phyloP scores from a whole-genome alignment of 2,329 filamentous ascomycete genomes.

The Raffaelea albimanens region DNA sequence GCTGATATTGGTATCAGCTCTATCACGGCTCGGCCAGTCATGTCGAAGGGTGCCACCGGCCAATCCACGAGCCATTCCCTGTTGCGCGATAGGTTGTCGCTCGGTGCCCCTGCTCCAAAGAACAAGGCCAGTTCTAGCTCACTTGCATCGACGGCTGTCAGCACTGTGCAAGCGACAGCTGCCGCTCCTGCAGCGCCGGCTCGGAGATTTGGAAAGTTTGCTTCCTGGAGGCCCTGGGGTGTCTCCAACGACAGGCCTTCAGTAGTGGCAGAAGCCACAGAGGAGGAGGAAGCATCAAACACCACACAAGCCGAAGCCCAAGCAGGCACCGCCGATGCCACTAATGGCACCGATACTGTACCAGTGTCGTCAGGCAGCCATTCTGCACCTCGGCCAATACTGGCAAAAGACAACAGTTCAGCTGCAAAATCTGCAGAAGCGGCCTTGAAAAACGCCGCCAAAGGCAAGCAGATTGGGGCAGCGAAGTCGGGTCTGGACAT shows the following conservation, averaged over 20 bases:
- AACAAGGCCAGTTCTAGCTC: conserved; percentile 16
- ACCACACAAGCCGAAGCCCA: background rate
- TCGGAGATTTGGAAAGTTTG: conserved; percentile 16
- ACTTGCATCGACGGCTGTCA: background rate
- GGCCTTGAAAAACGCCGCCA: background rate
- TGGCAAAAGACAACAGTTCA: too few species aligned
- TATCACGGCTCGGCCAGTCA: conserved; percentile 50
- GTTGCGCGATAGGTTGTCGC: conserved; percentile 44
- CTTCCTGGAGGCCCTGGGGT: conserved; percentile 33
- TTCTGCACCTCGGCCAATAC: too few species aligned
- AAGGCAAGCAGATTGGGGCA: background rate
- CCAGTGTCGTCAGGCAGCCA: too few species aligned
- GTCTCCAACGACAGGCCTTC: conserved; percentile 1
- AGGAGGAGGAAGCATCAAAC: background rate
- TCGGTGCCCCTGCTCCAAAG: conserved; percentile 25
- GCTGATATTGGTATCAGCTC: conserved; percentile 49
- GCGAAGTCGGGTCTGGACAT: background rate
- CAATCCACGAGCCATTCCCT: conserved; percentile 42
- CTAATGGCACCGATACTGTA: background rate
- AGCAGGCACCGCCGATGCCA: background rate
- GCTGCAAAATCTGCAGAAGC: too few species aligned
- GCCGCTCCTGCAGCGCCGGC: conserved; percentile 1
- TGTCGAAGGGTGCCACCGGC: conserved; percentile 30
- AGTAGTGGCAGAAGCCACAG: background rate
- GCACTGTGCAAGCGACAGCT: background rate